phyloP scores from a whole-genome alignment of 345 rosid species.

The Euphorbia lathyris region DNA sequence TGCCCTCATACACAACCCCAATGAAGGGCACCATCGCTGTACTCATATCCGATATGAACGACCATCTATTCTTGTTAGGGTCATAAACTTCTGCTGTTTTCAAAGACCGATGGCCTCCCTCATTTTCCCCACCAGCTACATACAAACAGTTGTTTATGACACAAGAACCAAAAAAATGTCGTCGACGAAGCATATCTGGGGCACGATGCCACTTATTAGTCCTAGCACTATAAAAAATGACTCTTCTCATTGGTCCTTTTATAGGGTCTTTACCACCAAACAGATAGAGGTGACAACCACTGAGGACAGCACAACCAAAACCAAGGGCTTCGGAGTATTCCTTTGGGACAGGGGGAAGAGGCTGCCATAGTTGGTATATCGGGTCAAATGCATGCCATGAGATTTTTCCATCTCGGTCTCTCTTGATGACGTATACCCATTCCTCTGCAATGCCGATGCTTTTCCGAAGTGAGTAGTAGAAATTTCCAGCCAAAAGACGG shows the following conservation, averaged over 20 bases:
- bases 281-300: conserved; percentile 75
- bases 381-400: conserved; percentile 88
- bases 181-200: conserved; percentile 73
- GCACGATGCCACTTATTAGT: conserved; percentile 81
- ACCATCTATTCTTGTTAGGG: conserved; percentile 79
- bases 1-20: conserved; percentile 63
- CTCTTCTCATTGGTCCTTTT: conserved; percentile 75
- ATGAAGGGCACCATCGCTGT: conserved; percentile 75
- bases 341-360: conserved; percentile 70
- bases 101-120: conserved; percentile 59
- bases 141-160: conserved; percentile 75
- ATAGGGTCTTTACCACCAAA: conserved; percentile 77
- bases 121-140: conserved; percentile 78
- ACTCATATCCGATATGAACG: conserved; percentile 67
- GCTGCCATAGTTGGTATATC: conserved; percentile 68
- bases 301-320: conserved; percentile 72
- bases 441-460: conserved; percentile 68
- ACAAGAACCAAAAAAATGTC: conserved; percentile 74
- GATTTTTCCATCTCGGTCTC: conserved; percentile 68
- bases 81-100: conserved; percentile 73
- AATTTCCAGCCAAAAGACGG: conserved; percentile 63
- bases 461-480: conserved; percentile 64
- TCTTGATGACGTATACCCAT: conserved; percentile 69
- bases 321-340: conserved; percentile 74
- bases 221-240: conserved; percentile 63